Conservation (phyloP, 345 rosid genomes). For the Leavenworthia alabamica region DNA sequence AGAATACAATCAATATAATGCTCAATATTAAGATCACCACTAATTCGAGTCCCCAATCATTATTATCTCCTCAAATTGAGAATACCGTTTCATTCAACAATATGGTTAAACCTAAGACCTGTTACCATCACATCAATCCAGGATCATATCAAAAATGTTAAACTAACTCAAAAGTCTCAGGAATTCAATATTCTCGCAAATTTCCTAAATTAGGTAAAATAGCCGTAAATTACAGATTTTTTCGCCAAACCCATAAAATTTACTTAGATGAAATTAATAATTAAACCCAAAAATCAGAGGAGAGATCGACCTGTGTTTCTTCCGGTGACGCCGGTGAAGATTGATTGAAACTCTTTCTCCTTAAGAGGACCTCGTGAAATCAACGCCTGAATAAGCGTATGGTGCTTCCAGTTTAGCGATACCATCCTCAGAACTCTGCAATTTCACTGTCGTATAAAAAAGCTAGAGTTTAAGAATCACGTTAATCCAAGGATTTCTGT, state of each 20-base stretch:
- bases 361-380: constrained; percentile 76
- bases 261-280: too few species aligned
- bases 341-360: constrained; percentile 53
- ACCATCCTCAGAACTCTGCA: constrained; percentile 33
- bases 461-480: not conserved
- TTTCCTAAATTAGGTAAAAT: not conserved
- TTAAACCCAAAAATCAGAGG: not conserved
- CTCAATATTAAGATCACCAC: not conserved
- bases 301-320: constrained; percentile 50
- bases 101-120: not conserved
- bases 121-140: not conserved
- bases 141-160: not conserved
- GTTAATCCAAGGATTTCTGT: not conserved
- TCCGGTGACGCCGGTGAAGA: constrained; percentile 61
- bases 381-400: constrained; percentile 73
- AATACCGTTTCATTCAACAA: not conserved
- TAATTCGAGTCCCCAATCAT: not conserved
- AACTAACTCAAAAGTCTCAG: not conserved
- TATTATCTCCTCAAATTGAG: not conserved
- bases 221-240: not conserved
- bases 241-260: not conserved
- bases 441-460: not conserved
- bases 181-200: not conserved
- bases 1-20: not conserved
- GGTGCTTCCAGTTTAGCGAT: constrained; percentile 63